Percentiles rank a stretch among this genome's conserved stretches.
phyloP scores from a whole-genome alignment of 129 eudicot species.

The Artemisia argyi region DNA sequence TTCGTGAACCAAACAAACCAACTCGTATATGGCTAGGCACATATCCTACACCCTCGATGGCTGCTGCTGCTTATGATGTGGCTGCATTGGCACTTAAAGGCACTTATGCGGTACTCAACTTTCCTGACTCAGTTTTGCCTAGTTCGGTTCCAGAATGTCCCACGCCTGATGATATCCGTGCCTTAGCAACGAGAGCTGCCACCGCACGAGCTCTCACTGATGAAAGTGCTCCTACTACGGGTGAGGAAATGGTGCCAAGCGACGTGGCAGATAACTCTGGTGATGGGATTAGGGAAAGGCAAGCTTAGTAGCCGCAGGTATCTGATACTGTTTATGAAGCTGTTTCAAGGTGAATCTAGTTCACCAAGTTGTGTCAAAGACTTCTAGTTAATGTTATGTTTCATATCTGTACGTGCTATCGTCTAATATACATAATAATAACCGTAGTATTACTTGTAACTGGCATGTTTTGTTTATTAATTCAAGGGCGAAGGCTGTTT shows the following conservation, averaged over 20 bases:
- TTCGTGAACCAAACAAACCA: constrained; percentile 26
- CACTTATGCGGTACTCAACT: constrained; percentile 35
- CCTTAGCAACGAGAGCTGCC: constrained; percentile 27
- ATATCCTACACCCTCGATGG: constrained; percentile 66
- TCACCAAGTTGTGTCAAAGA: too few species aligned
- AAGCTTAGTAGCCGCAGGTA: neutral
- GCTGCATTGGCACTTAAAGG: constrained; percentile 57
- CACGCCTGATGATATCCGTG: constrained; percentile 53
- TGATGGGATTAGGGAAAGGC: neutral
- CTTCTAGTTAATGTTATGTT: too few species aligned
- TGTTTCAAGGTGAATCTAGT: too few species aligned
- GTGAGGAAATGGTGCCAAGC: too few species aligned
- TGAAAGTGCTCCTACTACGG: neutral
- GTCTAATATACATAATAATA: too few species aligned
- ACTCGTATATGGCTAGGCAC: constrained; percentile 79
- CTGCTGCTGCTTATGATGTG: constrained; percentile 70
- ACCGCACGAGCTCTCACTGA: neutral
- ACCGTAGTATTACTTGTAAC: too few species aligned
- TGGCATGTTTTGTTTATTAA: too few species aligned
- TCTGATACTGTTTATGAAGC: too few species aligned
- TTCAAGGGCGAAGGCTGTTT: too few species aligned
- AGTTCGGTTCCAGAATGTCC: constrained; percentile 38
- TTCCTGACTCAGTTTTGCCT: constrained; percentile 39
- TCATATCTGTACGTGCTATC: too few species aligned
- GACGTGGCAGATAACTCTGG: neutral